Conservation (phyloP, 1,139 yeast genomes). For the Pichia sp. region DNA sequence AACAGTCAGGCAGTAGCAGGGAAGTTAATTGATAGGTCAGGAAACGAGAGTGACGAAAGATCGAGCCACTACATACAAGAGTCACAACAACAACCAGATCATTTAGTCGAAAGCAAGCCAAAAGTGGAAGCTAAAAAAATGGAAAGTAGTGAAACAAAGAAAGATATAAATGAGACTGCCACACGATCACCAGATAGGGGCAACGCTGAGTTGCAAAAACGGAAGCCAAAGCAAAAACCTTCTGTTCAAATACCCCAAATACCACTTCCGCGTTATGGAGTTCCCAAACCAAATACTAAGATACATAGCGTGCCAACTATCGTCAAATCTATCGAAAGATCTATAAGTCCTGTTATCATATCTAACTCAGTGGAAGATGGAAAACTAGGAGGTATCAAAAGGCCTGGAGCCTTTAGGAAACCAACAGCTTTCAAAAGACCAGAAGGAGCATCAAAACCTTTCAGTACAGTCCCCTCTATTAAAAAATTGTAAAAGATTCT, state of each 20-base stretch:
- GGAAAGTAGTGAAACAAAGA: too few species aligned
- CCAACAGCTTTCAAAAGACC: slow-evolving; percentile 37
- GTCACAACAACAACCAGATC: too few species aligned
- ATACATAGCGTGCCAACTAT: slow-evolving; percentile 5
- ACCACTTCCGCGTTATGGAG: slow-evolving; percentile 16
- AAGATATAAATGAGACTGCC: too few species aligned
- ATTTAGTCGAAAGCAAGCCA: too few species aligned
- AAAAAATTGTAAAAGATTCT: slow-evolving; percentile 6
- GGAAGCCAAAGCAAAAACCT: not conserved
- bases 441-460: slow-evolving; percentile 34
- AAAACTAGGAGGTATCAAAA: not conserved
- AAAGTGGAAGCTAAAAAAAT: too few species aligned
- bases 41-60: too few species aligned
- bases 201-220: too few species aligned
- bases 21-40: too few species aligned
- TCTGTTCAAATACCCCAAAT: slow-evolving; percentile 2
- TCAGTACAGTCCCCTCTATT: slow-evolving; percentile 19
- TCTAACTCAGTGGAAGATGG: not conserved
- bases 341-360: too few species aligned
- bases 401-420: slow-evolving; percentile 23
- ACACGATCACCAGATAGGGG: too few species aligned
- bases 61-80: too few species aligned
- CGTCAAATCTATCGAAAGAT: slow-evolving; percentile 1
- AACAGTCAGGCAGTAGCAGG: too few species aligned
- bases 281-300: slow-evolving; percentile 2